phyloP scores from a whole-genome alignment of 1,284 basidiomycete genomes.

The Sporisorium exsertum region DNA sequence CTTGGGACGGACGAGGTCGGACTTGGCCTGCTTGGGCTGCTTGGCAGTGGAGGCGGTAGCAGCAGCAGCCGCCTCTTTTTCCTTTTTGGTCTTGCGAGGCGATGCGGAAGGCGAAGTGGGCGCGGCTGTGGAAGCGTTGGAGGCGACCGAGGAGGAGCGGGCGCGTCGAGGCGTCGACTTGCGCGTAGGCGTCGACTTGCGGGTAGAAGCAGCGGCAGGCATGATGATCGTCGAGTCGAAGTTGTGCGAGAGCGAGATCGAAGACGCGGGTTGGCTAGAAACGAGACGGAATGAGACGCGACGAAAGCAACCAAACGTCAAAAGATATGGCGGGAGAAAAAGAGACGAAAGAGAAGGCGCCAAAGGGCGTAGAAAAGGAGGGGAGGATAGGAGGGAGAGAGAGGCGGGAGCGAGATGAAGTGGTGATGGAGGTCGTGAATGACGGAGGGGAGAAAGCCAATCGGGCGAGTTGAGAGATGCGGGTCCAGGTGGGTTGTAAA shows the following conservation, averaged over 20 bases:
- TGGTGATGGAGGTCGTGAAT: constrained; percentile 12
- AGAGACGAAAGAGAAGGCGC: background rate
- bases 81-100: constrained; percentile 45
- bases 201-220: constrained; percentile 44
- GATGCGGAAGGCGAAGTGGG: constrained; percentile 49
- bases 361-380: background rate
- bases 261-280: constrained; percentile 1
- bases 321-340: background rate
- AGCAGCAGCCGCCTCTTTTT: constrained; percentile 36
- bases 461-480: background rate
- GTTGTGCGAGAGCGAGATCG: background rate
- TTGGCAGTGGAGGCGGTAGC: constrained; percentile 19
- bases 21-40: constrained; percentile 32
- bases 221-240: constrained; percentile 19
- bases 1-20: constrained; percentile 45
- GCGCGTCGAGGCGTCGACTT: constrained; percentile 62
- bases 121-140: constrained; percentile 54
- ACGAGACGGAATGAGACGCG: constrained; percentile 18
- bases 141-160: constrained; percentile 61
- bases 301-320: constrained; percentile 8
- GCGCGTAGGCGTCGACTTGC: constrained; percentile 50
- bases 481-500: background rate
- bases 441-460: background rate
- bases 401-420: constrained; percentile 19
- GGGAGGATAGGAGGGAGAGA: constrained; percentile 1